These are phyloP conservation scores for Penicillium crustosum DNA, from an alignment of 2,329 filamentous ascomycete genomes.

Conservation along the genomic window DNA sequence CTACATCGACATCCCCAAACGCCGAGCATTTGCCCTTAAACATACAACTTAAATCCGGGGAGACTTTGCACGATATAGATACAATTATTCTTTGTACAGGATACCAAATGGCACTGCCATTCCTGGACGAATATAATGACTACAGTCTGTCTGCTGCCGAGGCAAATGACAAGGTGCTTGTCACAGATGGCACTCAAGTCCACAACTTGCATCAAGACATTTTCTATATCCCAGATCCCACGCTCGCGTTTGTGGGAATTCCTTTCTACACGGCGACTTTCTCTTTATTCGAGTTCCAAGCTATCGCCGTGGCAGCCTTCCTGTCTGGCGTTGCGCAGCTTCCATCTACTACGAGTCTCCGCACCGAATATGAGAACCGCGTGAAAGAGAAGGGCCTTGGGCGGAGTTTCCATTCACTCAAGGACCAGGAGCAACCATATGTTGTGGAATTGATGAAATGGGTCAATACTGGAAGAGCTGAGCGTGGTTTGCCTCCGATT, in stretches of 20 bases:
- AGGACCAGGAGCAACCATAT: slow-evolving; percentile 36
- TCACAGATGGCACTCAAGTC: slow-evolving; percentile 62
- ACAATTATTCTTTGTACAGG: slow-evolving; percentile 66
- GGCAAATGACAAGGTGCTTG: slow-evolving; percentile 55
- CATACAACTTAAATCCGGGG: slow-evolving; percentile 56
- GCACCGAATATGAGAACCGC: slow-evolving; percentile 31
- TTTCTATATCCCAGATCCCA: slow-evolving; percentile 68
- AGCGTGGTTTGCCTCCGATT: slow-evolving; percentile 22
- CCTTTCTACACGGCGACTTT: slow-evolving; percentile 68
- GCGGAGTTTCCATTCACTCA: slow-evolving; percentile 40
- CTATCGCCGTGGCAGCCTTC: slow-evolving; percentile 59
- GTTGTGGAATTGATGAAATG: slow-evolving; percentile 36
- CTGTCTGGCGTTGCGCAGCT: slow-evolving; percentile 53
- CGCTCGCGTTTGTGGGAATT: slow-evolving; percentile 63
- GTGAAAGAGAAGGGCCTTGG: slow-evolving; percentile 32
- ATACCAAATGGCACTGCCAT: slow-evolving; percentile 67
- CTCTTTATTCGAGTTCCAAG: slow-evolving; percentile 69
- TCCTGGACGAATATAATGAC: slow-evolving; percentile 55
- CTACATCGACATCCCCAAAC: neutral
- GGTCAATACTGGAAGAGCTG: slow-evolving; percentile 32
- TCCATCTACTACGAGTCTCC: slow-evolving; percentile 46
- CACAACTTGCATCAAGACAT: slow-evolving; percentile 71
- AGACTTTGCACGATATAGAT: slow-evolving; percentile 57
- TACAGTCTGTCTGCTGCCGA: slow-evolving; percentile 46
- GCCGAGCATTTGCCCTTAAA: slow-evolving; percentile 49